Conservation (phyloP, 176 grass and related monocot species). For the Zea mays region DNA sequence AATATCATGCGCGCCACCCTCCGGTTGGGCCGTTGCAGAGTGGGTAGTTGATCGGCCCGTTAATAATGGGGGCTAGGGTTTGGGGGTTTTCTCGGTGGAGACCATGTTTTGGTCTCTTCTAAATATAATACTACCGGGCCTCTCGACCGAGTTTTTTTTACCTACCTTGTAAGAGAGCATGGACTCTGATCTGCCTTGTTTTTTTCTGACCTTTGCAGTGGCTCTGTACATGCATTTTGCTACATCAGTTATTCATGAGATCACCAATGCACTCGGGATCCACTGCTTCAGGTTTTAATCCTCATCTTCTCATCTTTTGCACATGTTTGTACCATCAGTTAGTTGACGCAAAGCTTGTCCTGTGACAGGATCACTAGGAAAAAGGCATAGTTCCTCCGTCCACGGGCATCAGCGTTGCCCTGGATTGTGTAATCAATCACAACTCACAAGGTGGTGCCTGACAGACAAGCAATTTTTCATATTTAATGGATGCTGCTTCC, state of each 20-base stretch:
- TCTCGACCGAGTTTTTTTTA: no score
- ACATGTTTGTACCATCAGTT: background rate
- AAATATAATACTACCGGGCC: no score
- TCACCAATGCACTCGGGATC: slow-evolving; percentile 89
- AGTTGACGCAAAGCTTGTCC: slow-evolving; percentile 30
- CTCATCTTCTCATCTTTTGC: background rate
- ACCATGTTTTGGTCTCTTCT: no score
- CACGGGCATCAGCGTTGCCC: background rate
- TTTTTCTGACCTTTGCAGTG: slow-evolving; percentile 50
- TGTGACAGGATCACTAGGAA: slow-evolving; percentile 86
- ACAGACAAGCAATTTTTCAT: background rate
- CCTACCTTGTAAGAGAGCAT: background rate
- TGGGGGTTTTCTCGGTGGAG: no score
- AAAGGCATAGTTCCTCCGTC: slow-evolving; percentile 57
- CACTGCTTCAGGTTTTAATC: slow-evolving; percentile 84
- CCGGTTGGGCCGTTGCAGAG: no score
- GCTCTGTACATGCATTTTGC: slow-evolving; percentile 92
- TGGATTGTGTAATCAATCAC: background rate
- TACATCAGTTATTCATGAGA: slow-evolving; percentile 98
- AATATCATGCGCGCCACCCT: no score
- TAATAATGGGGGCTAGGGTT: no score
- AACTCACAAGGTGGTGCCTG: slow-evolving; percentile 14
- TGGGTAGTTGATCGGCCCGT: no score
- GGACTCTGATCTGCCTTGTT: slow-evolving; percentile 4
- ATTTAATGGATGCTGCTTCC: background rate